Base-by-base conservation (phyloP, 768 basidiomycete species). In the Cystofilobasidium bisporidii region DNA sequence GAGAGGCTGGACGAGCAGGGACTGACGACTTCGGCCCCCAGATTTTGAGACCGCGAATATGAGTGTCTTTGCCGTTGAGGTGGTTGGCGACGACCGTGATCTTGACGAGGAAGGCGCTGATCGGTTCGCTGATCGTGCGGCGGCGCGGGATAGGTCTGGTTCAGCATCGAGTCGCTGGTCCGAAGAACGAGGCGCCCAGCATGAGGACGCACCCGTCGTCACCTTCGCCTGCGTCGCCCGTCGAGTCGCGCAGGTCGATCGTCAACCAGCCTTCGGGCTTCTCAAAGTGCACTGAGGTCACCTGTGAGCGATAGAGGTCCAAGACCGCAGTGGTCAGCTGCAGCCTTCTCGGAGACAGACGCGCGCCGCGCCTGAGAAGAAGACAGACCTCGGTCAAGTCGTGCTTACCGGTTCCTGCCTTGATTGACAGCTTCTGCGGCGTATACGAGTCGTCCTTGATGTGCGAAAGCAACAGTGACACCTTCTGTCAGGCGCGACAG, bases 1-100 rank as follows among this genome's bases (percentile, higher is more conserved):
- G n/a, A 53, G n/a, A 28, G 24, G 41, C 40, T 32, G 60, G 33
- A 28, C 20, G 40, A 41, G 3, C 14, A 26, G 22, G 26, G 40
- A 61, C 61, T 2, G 24, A 61, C 67, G 43, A 18, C 33, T 63
- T 50, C 3, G 91, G 88, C 0, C 91, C 94, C 63, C 91, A 83
- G n/a, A 97, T 82, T 41, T 82, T 85, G 47, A 98, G 77, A 4
- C 94, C 93, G 17, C 96, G 85, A 22, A 99, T 89, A 78, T 99
- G 96, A 12, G 96, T 98, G 77, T 99, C 96, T 75, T 98, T 98
- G 9, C 96, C 96, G 72, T 93, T 97, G 86, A 96, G 87, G 75
- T 98, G 92, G 75, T 98, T 99, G 26, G 87, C 85, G 18, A 91
- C 81, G 59, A 99, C 83, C 67, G 93, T 86, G 50, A 98, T 81